Base-by-base conservation (phyloP, 768 basidiomycete genomes). In the Suillus americanus region DNA sequence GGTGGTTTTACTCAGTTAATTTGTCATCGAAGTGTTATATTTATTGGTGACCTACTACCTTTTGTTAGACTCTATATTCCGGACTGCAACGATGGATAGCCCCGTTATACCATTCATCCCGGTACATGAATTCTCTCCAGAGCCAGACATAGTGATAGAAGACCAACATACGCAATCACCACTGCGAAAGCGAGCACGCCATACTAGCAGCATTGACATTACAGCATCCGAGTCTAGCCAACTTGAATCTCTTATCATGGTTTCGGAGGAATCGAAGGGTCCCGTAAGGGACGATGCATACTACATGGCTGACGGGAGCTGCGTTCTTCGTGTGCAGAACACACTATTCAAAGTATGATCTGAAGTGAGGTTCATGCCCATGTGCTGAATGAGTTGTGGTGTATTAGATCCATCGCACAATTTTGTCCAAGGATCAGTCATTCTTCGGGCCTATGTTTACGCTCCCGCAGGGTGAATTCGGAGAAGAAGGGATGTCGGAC, bases 281-380 rank as follows among this genome's bases (percentile, higher is more conserved):
- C 72, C 54, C 14, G 50, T 60, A 38, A 70, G 82, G 61, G 89
- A 91, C 68, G 72, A 79, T n/a, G 72, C 71, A 7, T 91, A 83
- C 69, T 92, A 91, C 72, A 80, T 89, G 65, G 78, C 82, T 41
- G 88, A 90, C 68, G 90, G 89, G 51, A 89, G 88, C 69, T 89
- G 87, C 67, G 79, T 90, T 20, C 71, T 92, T 53, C 78, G 84
- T 38, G 85, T 91, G 14, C 82, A 84, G 64, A 82, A 87, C 69
- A 86, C 83, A 12, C 73, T 92, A 63, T 92, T 92, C 76, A 90
- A 89, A 70, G 90, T 89, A 66, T 38, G 83, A 75, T 61, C 54
- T 45, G 23, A n/a, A 54, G n/a, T 43, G 37, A 43, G 38, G 25
- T 20, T 62, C 43, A 23, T 62, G 40, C 35, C 38, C 45, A 46